Base-by-base conservation (phyloP, 768 basidiomycete species). In the Russula sp. region DNA sequence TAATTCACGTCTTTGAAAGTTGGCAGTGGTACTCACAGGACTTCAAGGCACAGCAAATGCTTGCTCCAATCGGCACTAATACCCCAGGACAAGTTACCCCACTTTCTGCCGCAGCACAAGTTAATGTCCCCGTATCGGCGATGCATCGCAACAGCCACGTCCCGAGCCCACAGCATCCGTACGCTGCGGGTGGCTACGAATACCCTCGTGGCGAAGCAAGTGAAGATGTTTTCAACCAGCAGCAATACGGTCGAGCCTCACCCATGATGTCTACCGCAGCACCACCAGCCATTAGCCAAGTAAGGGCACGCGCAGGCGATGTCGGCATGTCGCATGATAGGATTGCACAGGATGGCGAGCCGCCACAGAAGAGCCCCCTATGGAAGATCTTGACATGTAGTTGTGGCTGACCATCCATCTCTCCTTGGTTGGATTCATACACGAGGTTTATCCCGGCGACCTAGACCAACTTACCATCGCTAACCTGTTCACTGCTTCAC, bases 251-350 rank as follows among this genome's bases (percentile, higher is more conserved):
- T n/a, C 83, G 88, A 56, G 81, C 83, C 34, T 91, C 90, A 45
- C 90, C 89, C 18, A 93, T 93, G 90, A 82, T 90, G 59, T 82
- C 88, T 32, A 84, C 79, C 56, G 85, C 84, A 44, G 87, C 81
- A 35, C 86, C 86, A 58, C 88, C 87, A 32, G 88, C 88, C 37
- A 74, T 91, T 65, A 89, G 84, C 74, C 82, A 83, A 68, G 82
- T 88, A 62, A 84, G 88, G 56, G 89, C 87, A 60, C 77, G 79
- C 69, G 88, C 78, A 57, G 89, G 86, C 40, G 86, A 88, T 72
- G 77, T 82, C 20, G 88, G 89, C 49, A 79, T 82, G 63, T 81
- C 85, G 57, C 83, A 84, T 70, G 83, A 77, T 66, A 85, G 77
- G 59, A 83, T 78, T 69, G 80, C 82, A 48, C 82, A 87, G 71